phyloP scores from a whole-genome alignment of 768 basidiomycete species.

The Kwoniella sp. region DNA sequence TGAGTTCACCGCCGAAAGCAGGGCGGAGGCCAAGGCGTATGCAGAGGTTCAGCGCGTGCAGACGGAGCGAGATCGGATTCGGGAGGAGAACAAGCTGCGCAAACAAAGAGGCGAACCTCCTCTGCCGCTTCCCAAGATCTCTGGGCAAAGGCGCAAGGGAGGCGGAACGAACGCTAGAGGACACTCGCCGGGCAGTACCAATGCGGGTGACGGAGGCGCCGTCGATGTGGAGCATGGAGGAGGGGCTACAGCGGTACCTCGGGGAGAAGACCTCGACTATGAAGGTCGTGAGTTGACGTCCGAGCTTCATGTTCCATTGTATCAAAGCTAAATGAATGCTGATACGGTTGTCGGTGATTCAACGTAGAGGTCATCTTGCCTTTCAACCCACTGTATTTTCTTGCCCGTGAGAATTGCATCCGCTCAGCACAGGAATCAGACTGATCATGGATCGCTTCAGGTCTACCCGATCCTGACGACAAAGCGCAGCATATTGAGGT shows the following conservation, averaged over 20 bases:
- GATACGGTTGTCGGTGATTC: background rate
- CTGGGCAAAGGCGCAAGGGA: background rate
- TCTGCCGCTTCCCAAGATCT: conserved; percentile 13
- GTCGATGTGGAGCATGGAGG: conserved; percentile 11
- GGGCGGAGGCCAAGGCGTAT: conserved; percentile 20
- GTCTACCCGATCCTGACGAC: conserved; percentile 8
- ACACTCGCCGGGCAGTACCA: background rate
- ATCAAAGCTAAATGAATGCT: background rate
- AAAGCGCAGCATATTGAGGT: background rate
- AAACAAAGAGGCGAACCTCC: conserved; percentile 13
- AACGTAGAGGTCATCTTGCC: conserved; percentile 23
- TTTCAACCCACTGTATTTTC: conserved; percentile 27
- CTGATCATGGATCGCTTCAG: conserved; percentile 1
- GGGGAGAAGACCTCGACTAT: conserved; percentile 8
- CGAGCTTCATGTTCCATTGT: background rate
- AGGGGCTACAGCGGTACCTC: too few relatives aligned
- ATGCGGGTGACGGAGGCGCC: background rate
- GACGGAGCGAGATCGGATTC: conserved; percentile 9
- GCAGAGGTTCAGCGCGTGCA: conserved; percentile 4
- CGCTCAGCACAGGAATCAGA: too few relatives aligned
- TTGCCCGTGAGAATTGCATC: conserved; percentile 22
- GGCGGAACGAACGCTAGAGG: background rate
- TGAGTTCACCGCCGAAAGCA: conserved; percentile 21
- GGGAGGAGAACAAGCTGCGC: conserved; percentile 21
- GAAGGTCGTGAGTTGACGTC: conserved; percentile 32